Percentiles rank a stretch among this genome's conserved stretches.
Evolutionary conservation across 352 stramenopile species (phyloP).

Genomic region (Pythium phragmiticola): DNA sequence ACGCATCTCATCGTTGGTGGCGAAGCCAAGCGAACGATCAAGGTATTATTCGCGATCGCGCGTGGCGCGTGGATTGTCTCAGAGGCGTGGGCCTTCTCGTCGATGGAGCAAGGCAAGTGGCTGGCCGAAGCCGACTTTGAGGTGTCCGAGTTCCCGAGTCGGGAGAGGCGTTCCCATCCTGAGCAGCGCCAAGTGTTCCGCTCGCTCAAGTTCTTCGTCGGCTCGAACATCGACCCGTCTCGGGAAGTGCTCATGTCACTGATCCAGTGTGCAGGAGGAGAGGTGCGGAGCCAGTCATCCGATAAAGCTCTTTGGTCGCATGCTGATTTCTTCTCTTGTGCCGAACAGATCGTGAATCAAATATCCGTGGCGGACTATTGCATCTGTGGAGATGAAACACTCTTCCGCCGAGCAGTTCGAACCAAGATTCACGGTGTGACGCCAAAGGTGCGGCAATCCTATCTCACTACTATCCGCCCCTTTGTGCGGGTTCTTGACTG

Average conservation of each 20-base stretch:
- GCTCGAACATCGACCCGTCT: slow-evolving; percentile 68
- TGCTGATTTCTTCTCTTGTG: neutral
- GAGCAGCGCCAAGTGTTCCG: slow-evolving; percentile 62
- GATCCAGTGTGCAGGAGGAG: slow-evolving; percentile 70
- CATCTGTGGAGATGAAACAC: slow-evolving; percentile 62
- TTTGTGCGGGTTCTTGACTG: neutral
- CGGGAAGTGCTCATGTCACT: slow-evolving; percentile 71
- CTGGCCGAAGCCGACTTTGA: slow-evolving; percentile 68
- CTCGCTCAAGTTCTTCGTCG: slow-evolving; percentile 67
- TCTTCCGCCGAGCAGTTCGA: slow-evolving; percentile 55
- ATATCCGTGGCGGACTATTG: slow-evolving; percentile 63
- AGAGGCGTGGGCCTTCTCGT: slow-evolving; percentile 77
- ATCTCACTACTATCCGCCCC: neutral
- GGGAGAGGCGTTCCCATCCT: slow-evolving; percentile 39
- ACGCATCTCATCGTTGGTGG: slow-evolving; percentile 77
- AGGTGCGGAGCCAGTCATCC: slow-evolving; percentile 35
- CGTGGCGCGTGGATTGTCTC: slow-evolving; percentile 80
- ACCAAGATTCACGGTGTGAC: slow-evolving; percentile 59
- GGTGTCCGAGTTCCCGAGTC: slow-evolving; percentile 50
- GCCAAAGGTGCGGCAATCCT: slow-evolving; percentile 45
- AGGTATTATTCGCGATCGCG: slow-evolving; percentile 82
- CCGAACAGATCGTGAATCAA: slow-evolving; percentile 64
- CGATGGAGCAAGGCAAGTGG: slow-evolving; percentile 71
- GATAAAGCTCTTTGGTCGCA: neutral
- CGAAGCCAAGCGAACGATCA: slow-evolving; percentile 75